Evolutionary conservation across 1,284 basidiomycete species (phyloP).

Genomic region (Mycena citricolor): DNA sequence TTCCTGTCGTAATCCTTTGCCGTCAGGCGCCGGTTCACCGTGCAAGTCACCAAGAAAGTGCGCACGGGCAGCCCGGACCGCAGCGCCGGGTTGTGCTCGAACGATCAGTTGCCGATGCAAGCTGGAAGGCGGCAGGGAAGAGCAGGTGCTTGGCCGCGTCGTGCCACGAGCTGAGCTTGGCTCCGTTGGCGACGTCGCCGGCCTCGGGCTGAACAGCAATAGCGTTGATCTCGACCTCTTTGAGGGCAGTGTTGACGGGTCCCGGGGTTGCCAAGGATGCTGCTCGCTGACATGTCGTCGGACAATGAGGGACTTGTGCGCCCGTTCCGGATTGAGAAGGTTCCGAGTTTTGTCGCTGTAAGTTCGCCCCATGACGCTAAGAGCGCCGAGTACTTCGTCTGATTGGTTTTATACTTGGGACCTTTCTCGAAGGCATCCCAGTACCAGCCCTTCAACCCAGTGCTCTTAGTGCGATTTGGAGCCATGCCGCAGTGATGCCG

Average conservation of each 20-base stretch:
- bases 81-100: conserved; percentile 64
- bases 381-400: too few species aligned
- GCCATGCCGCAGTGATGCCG: too few species aligned
- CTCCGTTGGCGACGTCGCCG: conserved; percentile 58
- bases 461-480: too few species aligned
- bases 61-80: conserved; percentile 88
- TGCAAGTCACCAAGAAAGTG: conserved; percentile 91
- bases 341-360: conserved; percentile 3
- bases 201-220: conserved; percentile 59
- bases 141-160: conserved; percentile 88
- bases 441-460: too few species aligned
- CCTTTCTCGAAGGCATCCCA: too few species aligned
- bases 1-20: conserved; percentile 96
- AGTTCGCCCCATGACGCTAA: background rate
- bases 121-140: conserved; percentile 82
- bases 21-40: conserved; percentile 93
- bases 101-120: conserved; percentile 44
- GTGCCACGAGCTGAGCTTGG: conserved; percentile 75
- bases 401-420: too few species aligned
- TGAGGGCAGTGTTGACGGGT: conserved; percentile 47
- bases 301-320: conserved; percentile 3
- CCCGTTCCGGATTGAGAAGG: background rate
- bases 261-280: too few species aligned
- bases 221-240: conserved; percentile 68
- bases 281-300: background rate